Evolutionary conservation across 2,329 filamentous ascomycete genomes (phyloP), one percentile per base, ranked within the genome.

Genomic region (Curvularia verruculosa): DNA sequence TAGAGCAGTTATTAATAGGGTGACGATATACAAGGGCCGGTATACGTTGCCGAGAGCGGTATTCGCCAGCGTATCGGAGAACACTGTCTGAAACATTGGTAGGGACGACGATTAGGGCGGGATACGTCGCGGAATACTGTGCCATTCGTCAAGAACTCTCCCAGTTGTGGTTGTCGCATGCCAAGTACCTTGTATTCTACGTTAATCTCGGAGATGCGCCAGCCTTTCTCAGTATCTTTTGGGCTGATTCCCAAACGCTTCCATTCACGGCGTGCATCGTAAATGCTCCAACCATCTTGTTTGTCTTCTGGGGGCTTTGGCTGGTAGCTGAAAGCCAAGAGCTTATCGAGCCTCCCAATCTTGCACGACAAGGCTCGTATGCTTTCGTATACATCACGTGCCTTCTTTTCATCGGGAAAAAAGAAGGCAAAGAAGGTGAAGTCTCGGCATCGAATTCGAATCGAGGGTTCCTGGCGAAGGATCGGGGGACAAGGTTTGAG

Each of bases 11-110:
- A 75, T 98, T 99, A 68, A 97, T 83, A 0, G 92, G 91, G 75
- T 99, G 95, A n/a, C 97, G 86, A 76, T 99, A 99, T 21, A 92
- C 92, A 37, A 99, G 80, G 3, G 88, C 90, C 1, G 95, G 95
- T 75, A 99, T 93, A 58, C 95, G 88, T 61, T 89, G 87, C 58
- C 93, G 87, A 0, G 95, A 98, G 49, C 95, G 89, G 77, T 96
- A 98, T 60, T 88, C 86, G 57, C 88, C 90, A 24, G 93, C 95
- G 73, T 99, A 96, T 71, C 96, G 96, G 48, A 99, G 85, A 46
- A 94, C 92, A 71, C 95, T 97, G 77, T 99, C 95, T n/a, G 94
- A 98, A 65, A 99, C 96, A 56, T 85, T 87, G 23, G 89, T 87
- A 21, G 95, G 95, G 18, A 99, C 93, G 10, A 89, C 89, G 23